Base-by-base conservation (phyloP, 78 protist genomes). In the Pirum gemmata region DNA sequence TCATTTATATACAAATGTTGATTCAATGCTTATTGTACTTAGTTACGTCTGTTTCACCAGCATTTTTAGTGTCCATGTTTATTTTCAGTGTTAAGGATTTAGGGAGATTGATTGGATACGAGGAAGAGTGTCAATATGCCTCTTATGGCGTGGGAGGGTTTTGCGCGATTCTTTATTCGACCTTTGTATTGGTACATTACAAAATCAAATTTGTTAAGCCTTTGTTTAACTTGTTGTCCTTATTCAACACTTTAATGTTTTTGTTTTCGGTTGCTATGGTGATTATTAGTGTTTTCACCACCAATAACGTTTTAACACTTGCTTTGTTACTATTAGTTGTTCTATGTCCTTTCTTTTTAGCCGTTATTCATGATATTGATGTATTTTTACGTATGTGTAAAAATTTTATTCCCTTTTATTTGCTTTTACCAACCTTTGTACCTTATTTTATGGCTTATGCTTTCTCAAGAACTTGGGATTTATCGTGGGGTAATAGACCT, bases 401-500 rank as follows among this genome's bases (percentile, higher is more conserved):
- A 31, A 38, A 29, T 38, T 85, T 85, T 27, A 2, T 85, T 18
- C 89, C 89, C 78, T 85, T 72, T 26, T 29, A 37, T 38, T 0
- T 67, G 67, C 67, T 85, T 61, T 72, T 76, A 33, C 90, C 90
- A 38, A 87, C 90, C 1, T 35, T 61, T 31, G 78, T 73, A 34
- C 29, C 40, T n/a, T 38, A 38, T 1, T 33, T 87, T 51, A 1
- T 51, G 37, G 41, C 74, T 18, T 87, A 76, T 38, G 2, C 90
- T 26, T 34, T 87, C 18, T 0, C 90, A 51, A 78, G 90, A 74
- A 73, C 83, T 18, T 87, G 8, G 8, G 90, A 87, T 27, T 21
- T 87, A 31, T 78, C 83, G 37, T 87, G 90, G 90, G 90, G 90
- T 1, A 87, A 87, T 41, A 29, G 83, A 33, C 73, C 76, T 13